A percentile compares a stretch with the other conserved stretches of the same genome.
These are phyloP conservation scores for Cryptococcus sp. DNA, from an alignment of 1,284 basidiomycete genomes.

Conservation along the genomic window DNA sequence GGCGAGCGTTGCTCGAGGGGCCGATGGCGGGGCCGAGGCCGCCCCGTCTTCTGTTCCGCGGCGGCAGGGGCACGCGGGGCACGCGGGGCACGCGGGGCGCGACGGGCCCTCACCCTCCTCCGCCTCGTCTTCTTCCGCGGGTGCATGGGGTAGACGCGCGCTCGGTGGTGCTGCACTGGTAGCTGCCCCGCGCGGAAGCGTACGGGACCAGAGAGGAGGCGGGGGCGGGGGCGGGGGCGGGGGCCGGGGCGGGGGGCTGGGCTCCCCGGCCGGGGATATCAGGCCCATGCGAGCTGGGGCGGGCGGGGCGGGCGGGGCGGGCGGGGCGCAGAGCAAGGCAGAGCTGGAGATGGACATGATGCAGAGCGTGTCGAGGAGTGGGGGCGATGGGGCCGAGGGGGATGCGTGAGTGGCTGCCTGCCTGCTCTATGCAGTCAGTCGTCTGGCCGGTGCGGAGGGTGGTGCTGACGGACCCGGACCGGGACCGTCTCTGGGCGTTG, in stretches of 20 bases:
- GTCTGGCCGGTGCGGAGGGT: not conserved
- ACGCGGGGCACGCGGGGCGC: not conserved
- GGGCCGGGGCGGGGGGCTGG: conserved; percentile 2
- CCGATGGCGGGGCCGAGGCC: too few species aligned
- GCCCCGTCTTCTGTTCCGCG: too few species aligned
- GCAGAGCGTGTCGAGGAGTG: conserved; percentile 38
- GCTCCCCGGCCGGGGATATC: conserved; percentile 19
- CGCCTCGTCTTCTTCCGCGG: not conserved
- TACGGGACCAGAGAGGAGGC: not conserved
- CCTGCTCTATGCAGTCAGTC: too few species aligned
- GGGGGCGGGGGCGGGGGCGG: not conserved
- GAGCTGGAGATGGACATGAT: conserved; percentile 39
- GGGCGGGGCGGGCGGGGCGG: conserved; percentile 1
- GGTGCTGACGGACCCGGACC: not conserved
- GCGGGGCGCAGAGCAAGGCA: not conserved
- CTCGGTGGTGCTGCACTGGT: too few species aligned
- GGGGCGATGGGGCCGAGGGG: conserved; percentile 44
- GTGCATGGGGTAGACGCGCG: too few species aligned
- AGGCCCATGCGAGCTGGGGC: conserved; percentile 14
- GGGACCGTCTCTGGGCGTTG: not conserved
- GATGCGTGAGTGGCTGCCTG: conserved; percentile 42
- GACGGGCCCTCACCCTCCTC: not conserved
- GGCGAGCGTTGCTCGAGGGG: too few species aligned
- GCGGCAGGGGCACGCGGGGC: not conserved
- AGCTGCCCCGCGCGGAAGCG: not conserved